Evolutionary conservation across 2,329 filamentous ascomycete genomes (phyloP), one percentile per base, ranked within the genome.

Genomic region (Paecilomyces niveus): DNA sequence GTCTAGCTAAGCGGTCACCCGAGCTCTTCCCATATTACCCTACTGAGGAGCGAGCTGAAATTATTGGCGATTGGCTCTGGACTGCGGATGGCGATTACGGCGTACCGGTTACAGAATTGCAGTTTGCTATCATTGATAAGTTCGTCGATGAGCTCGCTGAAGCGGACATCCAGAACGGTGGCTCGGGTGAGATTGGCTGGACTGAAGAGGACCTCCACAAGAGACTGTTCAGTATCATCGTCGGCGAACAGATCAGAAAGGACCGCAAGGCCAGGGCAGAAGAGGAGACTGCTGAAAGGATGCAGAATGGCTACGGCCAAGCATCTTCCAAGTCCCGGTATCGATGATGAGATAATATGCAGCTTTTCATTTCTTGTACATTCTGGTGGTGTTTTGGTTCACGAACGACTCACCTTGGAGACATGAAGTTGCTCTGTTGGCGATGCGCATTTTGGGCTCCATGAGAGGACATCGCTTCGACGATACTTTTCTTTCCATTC

Each of bases 141-240:
- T 77, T 77, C 62, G 65, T 70, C 54, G 69, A 70, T 61, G 70
- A 76, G 49, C 63, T 77, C 55, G 65, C 70, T 53, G 65, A 67
- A 31, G 69, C 66, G 13, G 71, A 74, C 58, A 59, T 71, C 58
- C 68, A 66, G 57, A 69, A 68, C 53, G 75, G 74, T 52, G 72
- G 73, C 21, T 68, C 66, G 50, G 74, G 70, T 33, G 68, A 67
- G 57, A 64, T 75, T 63, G 75, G 72, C 55, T 80, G 77, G 77
- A 73, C 67, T 26, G 75, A 76, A 51, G 73, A 76, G 54, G 75
- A 80, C 51, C 63, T 80, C 58, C 71, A 76, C 59, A 70, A 70
- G 63, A 68, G 75, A 61, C 64, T 80, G 59, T 76, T 78, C 58
- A 77, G 77, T 59, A 71, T 80, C 57, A 77, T 78, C 29, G 74